phyloP scores from a whole-genome alignment of 768 basidiomycete genomes.

The Pisolithus albus region DNA sequence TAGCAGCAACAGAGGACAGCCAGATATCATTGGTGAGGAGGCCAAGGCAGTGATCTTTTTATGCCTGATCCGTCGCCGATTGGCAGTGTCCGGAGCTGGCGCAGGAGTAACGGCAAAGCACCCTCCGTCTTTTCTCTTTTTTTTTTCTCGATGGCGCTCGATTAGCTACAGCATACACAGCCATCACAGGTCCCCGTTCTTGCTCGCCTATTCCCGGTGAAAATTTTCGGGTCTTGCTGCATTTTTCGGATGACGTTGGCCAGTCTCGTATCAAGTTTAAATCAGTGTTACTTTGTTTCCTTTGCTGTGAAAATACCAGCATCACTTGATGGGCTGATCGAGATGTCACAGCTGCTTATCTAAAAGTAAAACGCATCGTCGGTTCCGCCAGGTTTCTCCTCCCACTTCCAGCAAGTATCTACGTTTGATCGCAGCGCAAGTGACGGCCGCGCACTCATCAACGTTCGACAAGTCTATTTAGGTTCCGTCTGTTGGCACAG shows the following conservation, averaged over 20 bases:
- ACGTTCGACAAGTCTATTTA: background rate
- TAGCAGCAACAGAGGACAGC: too few relatives aligned
- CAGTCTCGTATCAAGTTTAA: background rate
- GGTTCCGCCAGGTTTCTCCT: conserved; percentile 11
- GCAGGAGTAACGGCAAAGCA: conserved; percentile 26
- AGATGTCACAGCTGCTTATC: conserved; percentile 2
- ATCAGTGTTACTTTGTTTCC: background rate
- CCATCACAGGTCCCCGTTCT: conserved; percentile 32
- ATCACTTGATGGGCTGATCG: background rate
- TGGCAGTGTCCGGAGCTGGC: conserved; percentile 8
- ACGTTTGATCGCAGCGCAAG: too few relatives aligned
- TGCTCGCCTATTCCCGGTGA: conserved; percentile 31
- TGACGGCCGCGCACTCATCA: too few relatives aligned
- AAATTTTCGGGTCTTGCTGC: conserved; percentile 23
- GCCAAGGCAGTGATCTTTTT: conserved; percentile 11
- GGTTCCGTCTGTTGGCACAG: conserved; percentile 20
- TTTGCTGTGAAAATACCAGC: conserved; percentile 9
- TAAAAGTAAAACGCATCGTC: conserved; percentile 6
- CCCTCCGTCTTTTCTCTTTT: too few relatives aligned
- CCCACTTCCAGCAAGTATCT: too few relatives aligned
- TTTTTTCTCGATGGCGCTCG: conserved; percentile 18
- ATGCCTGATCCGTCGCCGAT: background rate
- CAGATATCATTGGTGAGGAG: background rate
- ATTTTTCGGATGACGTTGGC: conserved; percentile 4
- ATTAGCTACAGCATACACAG: conserved; percentile 26